Base-by-base conservation (phyloP, 352 stramenopile genomes). In the Pythium angustatum region DNA sequence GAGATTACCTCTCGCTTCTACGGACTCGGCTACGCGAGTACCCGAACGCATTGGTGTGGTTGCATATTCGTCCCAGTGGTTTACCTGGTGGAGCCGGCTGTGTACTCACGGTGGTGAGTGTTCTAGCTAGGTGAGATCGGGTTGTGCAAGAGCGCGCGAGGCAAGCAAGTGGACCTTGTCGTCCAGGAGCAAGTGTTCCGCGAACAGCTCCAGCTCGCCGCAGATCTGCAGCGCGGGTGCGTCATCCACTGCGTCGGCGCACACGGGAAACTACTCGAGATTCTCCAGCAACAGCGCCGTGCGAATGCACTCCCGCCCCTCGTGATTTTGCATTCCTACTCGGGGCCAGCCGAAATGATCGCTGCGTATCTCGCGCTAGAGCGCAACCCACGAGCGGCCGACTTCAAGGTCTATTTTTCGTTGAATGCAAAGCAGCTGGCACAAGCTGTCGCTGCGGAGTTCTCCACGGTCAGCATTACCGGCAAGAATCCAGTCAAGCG, bases 161-260 rank as follows among this genome's bases (percentile, higher is more conserved):
- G 85, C 0, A 73, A 69, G 21, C 52, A 73, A 14, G 78, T 93
- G 9, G 72, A 78, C 1, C 3, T 72, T 7, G 56, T 66, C 5
- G 55, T 85, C 7, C 85, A 94, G 52, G 68, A 84, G 36, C 58
- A 38, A 28, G 66, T 68, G 7, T 91, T 93, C 43, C 60, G 34
- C 44, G 71, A 69, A 10, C 85, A 94, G 41, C 65, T 94, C 22
- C 15, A 57, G 30, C 61, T 94, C 1, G 83, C 80, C 0, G 57
- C 63, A 0, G 75, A 88, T 58, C 54, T 94, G 34, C 43, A 73
- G 31, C 73, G 85, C 24, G 58, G 77, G 2, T 87, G 78, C 50
- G 79, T 94, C 15, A 57, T 94, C 52, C 85, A 94, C 44, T 94
- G 85, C 43, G 85, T 94, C 12, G 82, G 80, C 0, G 75, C 77